Conservation (phyloP, 139 green algal genomes). For the Coelastrella sp. region DNA sequence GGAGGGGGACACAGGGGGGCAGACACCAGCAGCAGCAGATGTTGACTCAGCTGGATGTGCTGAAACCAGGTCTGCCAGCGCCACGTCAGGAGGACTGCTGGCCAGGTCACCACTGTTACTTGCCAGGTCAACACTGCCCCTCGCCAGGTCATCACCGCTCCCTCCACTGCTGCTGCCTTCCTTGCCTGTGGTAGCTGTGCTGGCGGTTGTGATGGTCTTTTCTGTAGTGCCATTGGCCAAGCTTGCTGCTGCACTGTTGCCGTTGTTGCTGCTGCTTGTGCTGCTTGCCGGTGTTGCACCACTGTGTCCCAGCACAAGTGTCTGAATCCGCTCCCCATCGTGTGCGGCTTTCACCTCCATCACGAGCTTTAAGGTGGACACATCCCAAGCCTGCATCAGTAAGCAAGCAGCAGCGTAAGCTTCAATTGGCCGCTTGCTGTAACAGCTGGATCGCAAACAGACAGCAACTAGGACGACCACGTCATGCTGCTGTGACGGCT, state of each 20-base stretch:
- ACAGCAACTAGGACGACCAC: no score
- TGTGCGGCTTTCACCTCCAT: constrained; percentile 65
- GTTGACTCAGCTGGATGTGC: not conserved
- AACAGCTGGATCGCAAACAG: no score
- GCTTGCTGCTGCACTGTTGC: not conserved
- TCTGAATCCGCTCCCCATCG: constrained; percentile 70
- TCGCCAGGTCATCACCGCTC: no score
- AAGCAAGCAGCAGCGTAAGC: not conserved
- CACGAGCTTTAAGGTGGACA: constrained; percentile 70
- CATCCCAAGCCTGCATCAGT: constrained; percentile 66
- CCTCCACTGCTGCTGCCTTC: no score
- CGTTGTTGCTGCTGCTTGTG: constrained; percentile 22
- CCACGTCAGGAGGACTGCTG: no score
- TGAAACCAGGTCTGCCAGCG: no score
- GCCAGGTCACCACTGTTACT: no score
- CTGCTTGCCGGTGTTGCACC: not conserved
- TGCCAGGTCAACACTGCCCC: no score
- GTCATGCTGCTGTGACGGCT: no score
- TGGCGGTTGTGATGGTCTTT: no score
- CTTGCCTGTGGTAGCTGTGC: not conserved
- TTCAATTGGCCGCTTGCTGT: not conserved
- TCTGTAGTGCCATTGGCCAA: no score
- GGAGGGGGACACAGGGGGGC: not conserved
- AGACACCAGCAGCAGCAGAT: no score
- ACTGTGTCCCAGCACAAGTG: constrained; percentile 52